Evolutionary conservation across 345 rosid genomes (phyloP).

Genomic region (Trapa bicornis): DNA sequence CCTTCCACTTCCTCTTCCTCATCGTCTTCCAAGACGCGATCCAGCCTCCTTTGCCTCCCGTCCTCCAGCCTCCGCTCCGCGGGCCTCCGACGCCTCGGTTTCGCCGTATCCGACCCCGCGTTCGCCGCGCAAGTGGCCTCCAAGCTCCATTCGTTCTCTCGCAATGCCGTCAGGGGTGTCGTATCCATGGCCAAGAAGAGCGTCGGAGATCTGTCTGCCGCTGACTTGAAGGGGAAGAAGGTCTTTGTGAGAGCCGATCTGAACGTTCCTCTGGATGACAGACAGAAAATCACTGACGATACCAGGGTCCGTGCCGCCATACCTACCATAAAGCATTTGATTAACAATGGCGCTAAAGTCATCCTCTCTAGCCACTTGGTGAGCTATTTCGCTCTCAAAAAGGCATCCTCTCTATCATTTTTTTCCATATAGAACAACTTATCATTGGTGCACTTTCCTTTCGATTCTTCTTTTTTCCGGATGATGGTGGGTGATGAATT

Average conservation of each 20-base stretch:
- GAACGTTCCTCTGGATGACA: slow-evolving; percentile 88
- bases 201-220: slow-evolving; percentile 57
- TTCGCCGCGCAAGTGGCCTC: slow-evolving; percentile 38
- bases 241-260: slow-evolving; percentile 92
- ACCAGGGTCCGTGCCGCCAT: slow-evolving; percentile 88
- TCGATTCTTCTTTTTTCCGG: not conserved
- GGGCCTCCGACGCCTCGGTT: slow-evolving; percentile 38
- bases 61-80: slow-evolving; percentile 19
- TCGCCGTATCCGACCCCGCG: slow-evolving; percentile 48
- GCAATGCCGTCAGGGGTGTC: slow-evolving; percentile 33
- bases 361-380: slow-evolving; percentile 96
- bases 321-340: slow-evolving; percentile 95
- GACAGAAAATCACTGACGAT: slow-evolving; percentile 86
- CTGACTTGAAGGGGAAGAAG: slow-evolving; percentile 89
- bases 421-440: not conserved
- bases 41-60: slow-evolving; percentile 25
- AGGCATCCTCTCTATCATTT: no score
- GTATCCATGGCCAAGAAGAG: slow-evolving; percentile 86
- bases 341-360: slow-evolving; percentile 77
- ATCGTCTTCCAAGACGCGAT: slow-evolving; percentile 17
- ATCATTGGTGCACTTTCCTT: not conserved
- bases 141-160: slow-evolving; percentile 20
- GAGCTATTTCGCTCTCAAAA: not conserved
- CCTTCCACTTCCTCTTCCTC: slow-evolving; percentile 30
- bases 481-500: no score